Conservation (phyloP, 192 early-diverging fungal genomes). For the Podila minutissima region DNA sequence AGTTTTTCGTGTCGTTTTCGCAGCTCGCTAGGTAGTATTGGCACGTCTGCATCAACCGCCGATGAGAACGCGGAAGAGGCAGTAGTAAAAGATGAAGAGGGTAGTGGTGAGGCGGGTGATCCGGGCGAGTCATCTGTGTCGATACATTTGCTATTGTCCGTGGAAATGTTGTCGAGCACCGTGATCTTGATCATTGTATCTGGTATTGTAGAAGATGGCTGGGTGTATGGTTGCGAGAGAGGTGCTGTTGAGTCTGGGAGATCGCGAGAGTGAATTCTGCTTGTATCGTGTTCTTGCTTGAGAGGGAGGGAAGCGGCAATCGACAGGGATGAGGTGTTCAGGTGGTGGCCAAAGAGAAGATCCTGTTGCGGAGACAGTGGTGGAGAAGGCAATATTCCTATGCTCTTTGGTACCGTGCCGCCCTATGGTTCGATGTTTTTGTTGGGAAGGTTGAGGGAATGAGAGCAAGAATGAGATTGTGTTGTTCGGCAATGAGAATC, state of each 20-base stretch:
- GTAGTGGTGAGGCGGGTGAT: background rate
- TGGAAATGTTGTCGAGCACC: background rate
- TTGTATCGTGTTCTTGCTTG: background rate
- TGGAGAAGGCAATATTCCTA: slow-evolving; percentile 24
- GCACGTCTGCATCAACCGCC: slow-evolving; percentile 6
- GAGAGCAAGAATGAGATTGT: background rate
- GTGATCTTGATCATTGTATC: background rate
- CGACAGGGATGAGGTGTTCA: background rate
- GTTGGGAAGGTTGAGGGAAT: background rate
- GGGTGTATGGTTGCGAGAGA: background rate
- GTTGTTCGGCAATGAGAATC: background rate
- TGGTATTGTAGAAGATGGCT: background rate
- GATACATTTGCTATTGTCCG: background rate
- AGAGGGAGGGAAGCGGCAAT: background rate
- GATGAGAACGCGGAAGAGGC: background rate
- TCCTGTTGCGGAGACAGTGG: slow-evolving; percentile 36
- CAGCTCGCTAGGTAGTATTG: slow-evolving; percentile 38
- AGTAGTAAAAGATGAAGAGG: background rate
- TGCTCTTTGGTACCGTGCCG: background rate
- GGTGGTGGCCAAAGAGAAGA: slow-evolving; percentile 4
- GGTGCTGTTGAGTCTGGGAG: background rate
- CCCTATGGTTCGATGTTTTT: background rate
- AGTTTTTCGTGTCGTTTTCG: slow-evolving; percentile 32
- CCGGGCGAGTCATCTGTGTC: background rate
- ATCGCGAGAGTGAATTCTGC: no score